phyloP scores from a whole-genome alignment of 2,329 filamentous ascomycete species.

The Cladosporium austrohemisphaericum region DNA sequence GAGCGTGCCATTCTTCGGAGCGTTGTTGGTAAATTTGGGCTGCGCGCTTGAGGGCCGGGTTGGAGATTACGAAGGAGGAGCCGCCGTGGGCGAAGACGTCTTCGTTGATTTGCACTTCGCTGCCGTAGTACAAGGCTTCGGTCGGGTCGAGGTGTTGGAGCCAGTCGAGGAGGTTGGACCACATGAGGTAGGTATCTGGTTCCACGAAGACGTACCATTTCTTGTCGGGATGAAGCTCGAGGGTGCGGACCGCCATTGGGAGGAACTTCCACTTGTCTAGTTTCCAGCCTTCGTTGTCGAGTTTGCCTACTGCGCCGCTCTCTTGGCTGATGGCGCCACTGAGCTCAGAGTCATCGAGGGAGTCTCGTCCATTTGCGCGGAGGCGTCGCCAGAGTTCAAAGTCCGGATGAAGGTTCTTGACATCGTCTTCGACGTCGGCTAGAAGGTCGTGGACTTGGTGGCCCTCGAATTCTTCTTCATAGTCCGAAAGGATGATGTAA shows the following conservation, averaged over 20 bases:
- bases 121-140: slow-evolving; percentile 52
- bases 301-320: slow-evolving; percentile 13
- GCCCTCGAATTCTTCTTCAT: slow-evolving; percentile 50
- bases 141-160: slow-evolving; percentile 48
- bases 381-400: slow-evolving; percentile 37
- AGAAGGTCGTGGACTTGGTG: slow-evolving; percentile 35
- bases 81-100: slow-evolving; percentile 53
- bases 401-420: slow-evolving; percentile 32
- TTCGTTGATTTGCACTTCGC: slow-evolving; percentile 50
- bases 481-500: slow-evolving; percentile 58
- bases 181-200: slow-evolving; percentile 56
- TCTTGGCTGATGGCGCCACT: slow-evolving; percentile 22
- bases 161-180: slow-evolving; percentile 52
- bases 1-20: slow-evolving; percentile 36
- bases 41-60: slow-evolving; percentile 45
- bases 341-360: slow-evolving; percentile 30
- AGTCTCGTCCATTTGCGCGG: slow-evolving; percentile 28
- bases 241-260: slow-evolving; percentile 35
- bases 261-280: slow-evolving; percentile 40
- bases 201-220: slow-evolving; percentile 60
- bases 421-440: slow-evolving; percentile 27
- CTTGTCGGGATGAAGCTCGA: slow-evolving; percentile 41
- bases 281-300: slow-evolving; percentile 22
- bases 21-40: slow-evolving; percentile 41
- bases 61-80: slow-evolving; percentile 51